Evolutionary conservation across 1,284 basidiomycete genomes (phyloP).

Genomic region (Pholiota adiposa): DNA sequence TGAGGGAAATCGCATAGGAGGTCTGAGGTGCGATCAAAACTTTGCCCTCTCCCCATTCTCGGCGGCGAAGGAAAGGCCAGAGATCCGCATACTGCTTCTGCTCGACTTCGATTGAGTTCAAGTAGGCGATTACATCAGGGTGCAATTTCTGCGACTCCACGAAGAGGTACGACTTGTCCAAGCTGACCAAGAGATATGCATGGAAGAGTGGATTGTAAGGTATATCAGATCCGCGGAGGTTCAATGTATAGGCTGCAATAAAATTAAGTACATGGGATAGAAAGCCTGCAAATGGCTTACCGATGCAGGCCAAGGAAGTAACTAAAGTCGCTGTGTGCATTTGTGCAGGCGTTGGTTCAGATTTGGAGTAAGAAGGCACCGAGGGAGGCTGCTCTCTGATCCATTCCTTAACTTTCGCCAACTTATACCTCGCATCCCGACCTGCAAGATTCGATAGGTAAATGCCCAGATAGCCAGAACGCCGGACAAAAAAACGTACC

Average conservation of each 20-base stretch:
- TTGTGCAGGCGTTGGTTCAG: conserved; percentile 62
- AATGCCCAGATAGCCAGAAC: too few relatives aligned
- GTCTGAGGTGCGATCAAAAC: conserved; percentile 72
- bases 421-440: conserved; percentile 59
- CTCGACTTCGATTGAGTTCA: conserved; percentile 62
- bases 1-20: conserved; percentile 79
- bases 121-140: conserved; percentile 57
- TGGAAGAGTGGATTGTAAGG: conserved; percentile 90
- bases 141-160: conserved; percentile 66
- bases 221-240: conserved; percentile 86
- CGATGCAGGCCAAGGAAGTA: conserved; percentile 64
- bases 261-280: conserved; percentile 3
- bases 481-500: conserved; percentile 46
- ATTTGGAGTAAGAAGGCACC: conserved; percentile 63
- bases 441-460: conserved; percentile 36
- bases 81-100: conserved; percentile 78
- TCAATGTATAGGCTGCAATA: conserved; percentile 72
- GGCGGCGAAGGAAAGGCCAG: conserved; percentile 75
- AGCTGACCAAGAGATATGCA: conserved; percentile 78
- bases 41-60: conserved; percentile 80
- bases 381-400: conserved; percentile 61
- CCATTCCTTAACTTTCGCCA: conserved; percentile 64
- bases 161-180: conserved; percentile 68
- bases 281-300: conserved; percentile 39
- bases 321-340: conserved; percentile 70